Conservation (phyloP, 495 filamentous ascomycete genomes). For the Annulohypoxylon moriforme region DNA sequence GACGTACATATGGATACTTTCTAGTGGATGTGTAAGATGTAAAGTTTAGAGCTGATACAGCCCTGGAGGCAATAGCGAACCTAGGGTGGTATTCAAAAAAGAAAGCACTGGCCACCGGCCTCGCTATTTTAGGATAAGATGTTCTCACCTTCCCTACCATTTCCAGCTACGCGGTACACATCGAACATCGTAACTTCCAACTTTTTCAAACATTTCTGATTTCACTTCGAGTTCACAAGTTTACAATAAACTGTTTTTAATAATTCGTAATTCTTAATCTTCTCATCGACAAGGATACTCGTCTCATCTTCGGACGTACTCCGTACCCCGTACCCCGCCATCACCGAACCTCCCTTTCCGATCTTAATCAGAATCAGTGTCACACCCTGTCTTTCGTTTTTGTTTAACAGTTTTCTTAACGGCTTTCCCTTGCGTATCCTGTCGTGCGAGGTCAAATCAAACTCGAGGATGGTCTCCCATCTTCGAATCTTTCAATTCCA, state of each 20-base stretch:
- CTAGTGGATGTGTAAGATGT: conserved; percentile 23
- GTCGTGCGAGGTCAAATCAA: neutral
- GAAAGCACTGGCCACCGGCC: conserved; percentile 11
- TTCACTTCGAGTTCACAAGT: neutral
- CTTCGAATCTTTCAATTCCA: neutral
- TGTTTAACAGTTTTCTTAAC: too few species aligned
- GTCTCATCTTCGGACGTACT: neutral
- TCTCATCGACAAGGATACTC: neutral
- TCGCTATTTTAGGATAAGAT: conserved; percentile 19
- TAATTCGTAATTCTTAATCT: neutral
- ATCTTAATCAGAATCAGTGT: neutral
- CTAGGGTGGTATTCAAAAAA: neutral
- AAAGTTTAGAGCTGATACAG: conserved; percentile 14
- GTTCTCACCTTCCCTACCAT: neutral
- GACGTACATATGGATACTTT: conserved; percentile 2
- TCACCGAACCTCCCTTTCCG: neutral
- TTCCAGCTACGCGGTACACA: conserved; percentile 6
- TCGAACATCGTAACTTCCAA: neutral
- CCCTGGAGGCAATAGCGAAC: neutral
- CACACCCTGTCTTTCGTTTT: conserved; percentile 3
- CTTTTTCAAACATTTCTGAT: neutral
- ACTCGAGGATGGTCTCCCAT: neutral
- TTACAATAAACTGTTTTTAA: neutral
- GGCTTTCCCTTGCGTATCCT: neutral
- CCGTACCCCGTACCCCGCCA: neutral